Conservation (phyloP, 2,329 filamentous ascomycete species). For the Huntiella bhutanensis region DNA sequence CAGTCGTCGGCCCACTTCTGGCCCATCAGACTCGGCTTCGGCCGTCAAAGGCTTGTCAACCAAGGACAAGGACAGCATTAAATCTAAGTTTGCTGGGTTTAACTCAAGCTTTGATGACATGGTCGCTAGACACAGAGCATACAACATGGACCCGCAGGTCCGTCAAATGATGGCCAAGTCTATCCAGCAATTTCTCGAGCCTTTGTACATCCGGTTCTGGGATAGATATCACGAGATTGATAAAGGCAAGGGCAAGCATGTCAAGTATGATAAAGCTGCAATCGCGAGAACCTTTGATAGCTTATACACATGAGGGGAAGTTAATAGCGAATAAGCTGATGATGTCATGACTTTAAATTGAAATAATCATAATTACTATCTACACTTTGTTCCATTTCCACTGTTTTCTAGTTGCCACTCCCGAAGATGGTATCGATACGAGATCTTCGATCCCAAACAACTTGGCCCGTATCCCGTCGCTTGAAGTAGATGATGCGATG, state of each 20-base stretch:
- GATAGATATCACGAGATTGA: conserved; percentile 95
- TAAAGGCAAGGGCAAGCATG: conserved; percentile 94
- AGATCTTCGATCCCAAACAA: conserved; percentile 38
- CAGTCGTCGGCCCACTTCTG: conserved; percentile 59
- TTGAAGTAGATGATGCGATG: conserved; percentile 45
- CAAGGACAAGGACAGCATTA: conserved; percentile 92
- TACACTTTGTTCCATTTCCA: too few relatives aligned
- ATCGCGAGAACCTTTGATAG: conserved; percentile 48
- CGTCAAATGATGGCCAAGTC: conserved; percentile 62
- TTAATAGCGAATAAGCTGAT: neutral
- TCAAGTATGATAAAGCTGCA: conserved; percentile 82
- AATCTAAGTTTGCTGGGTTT: conserved; percentile 86
- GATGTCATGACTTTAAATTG: too few relatives aligned
- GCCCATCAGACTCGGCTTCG: conserved; percentile 60
- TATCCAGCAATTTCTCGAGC: conserved; percentile 80
- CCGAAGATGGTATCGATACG: conserved; percentile 38
- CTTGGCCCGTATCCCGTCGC: conserved; percentile 27
- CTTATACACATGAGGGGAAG: conserved; percentile 16
- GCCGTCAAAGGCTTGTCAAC: conserved; percentile 68
- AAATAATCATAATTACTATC: too few relatives aligned
- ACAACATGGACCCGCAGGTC: conserved; percentile 83
- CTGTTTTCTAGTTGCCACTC: conserved; percentile 22
- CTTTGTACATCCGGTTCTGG: conserved; percentile 87
- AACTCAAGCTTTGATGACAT: conserved; percentile 83
- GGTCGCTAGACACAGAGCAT: conserved; percentile 60